Base-by-base conservation (phyloP, 805 yeast species). In the Candida railenensis region DNA sequence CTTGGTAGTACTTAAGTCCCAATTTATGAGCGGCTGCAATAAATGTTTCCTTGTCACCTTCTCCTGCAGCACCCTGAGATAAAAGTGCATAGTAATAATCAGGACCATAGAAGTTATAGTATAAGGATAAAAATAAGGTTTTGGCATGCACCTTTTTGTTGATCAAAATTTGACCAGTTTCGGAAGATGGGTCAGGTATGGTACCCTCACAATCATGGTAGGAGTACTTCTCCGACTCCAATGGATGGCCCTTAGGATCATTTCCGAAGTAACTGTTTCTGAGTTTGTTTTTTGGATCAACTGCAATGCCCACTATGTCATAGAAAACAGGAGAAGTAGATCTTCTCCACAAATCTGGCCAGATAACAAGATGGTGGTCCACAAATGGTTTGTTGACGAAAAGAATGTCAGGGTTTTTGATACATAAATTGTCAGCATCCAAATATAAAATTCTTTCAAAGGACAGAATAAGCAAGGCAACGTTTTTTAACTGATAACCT, bases 311-410 rank as follows among this genome's bases (percentile, higher is more conserved):
- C 14, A 73, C 67, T 30, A 70, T 62, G 11, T 66, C 62, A 46
- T 69, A 70, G 52, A 46, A 69, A 14, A 37, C 30, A 1, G 76
- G 76, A 4, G 73, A 65, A 1, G 73, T 69, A 21, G 67, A 59
- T 52, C 72, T 57, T 53, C 71, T 59, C 76, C 76, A 70, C 40
- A 68, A 57, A 54, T 70, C 74, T 2, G 74, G 76, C 76, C 76
- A 70, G 30, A 68, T 32, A 15, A 70, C 60, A 44, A 69, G 53
- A 43, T 59, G 59, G 22, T 55, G 53, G 30, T 50, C 48, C 16
- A 48, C 49, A 48, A 64, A 69, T 4, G 73, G 72, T 33, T 65
- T 63, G 48, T 62, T 67, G n/a, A 47, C 55, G 48, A 70, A 65
- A 25, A 67, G 56, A 12, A 49, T 37, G 53, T 70, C 76, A 2